Conservation (phyloP, 805 yeast genomes). For the Candida xyloterini region DNA sequence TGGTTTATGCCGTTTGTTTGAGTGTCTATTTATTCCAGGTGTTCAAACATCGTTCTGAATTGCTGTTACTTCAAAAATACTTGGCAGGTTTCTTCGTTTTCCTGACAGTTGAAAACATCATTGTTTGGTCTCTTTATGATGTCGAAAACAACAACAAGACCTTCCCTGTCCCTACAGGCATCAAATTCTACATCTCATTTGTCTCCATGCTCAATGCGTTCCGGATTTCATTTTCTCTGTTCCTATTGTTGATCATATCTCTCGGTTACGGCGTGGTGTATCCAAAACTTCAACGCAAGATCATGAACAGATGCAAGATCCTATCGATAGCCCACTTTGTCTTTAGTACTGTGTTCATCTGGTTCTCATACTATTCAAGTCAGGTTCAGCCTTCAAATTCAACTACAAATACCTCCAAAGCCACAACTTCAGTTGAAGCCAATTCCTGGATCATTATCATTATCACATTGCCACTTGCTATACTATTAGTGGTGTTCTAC, state of each 20-base stretch:
- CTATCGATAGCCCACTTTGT: constrained; percentile 57
- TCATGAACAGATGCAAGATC: constrained; percentile 68
- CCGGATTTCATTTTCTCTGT: constrained; percentile 84
- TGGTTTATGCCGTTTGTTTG: constrained; percentile 77
- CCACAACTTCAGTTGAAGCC: constrained; percentile 48
- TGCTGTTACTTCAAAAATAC: constrained; percentile 87
- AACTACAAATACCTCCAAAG: constrained; percentile 37
- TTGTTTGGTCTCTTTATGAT: constrained; percentile 91
- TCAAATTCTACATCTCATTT: constrained; percentile 72
- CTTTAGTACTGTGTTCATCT: constrained; percentile 50
- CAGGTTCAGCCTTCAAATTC: constrained; percentile 34
- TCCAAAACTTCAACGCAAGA: constrained; percentile 72
- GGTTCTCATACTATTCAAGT: constrained; percentile 39
- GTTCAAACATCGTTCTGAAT: constrained; percentile 79
- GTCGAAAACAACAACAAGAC: constrained; percentile 56
- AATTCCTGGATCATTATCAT: constrained; percentile 46
- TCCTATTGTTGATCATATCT: constrained; percentile 77
- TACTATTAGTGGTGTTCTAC: constrained; percentile 71
- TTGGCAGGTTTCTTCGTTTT: constrained; percentile 81
- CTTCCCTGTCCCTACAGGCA: constrained; percentile 38
- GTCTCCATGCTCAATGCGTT: constrained; percentile 76
- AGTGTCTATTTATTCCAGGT: constrained; percentile 84
- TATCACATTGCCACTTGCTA: constrained; percentile 66
- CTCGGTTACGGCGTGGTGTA: constrained; percentile 94
- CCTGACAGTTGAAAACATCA: constrained; percentile 77